A percentile compares a stretch with the other conserved stretches of the same genome.
Evolutionary conservation across 345 rosid species (phyloP).

Genomic region (Lenwebbia sp.): DNA sequence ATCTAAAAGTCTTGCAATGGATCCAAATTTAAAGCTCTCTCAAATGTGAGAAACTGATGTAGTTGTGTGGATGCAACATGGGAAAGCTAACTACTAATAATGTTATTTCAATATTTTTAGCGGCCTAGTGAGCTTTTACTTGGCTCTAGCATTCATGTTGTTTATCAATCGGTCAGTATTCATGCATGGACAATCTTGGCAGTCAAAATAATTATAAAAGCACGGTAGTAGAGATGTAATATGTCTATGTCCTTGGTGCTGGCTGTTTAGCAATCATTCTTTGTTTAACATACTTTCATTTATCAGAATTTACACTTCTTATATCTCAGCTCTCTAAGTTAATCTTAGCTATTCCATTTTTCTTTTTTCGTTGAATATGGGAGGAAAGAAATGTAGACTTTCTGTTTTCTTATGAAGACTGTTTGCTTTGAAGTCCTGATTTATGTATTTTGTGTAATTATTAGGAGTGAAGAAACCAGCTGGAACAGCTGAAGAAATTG

Average conservation of each 20-base stretch:
- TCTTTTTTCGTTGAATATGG: background rate
- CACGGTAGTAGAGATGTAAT: background rate
- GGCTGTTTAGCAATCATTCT: background rate
- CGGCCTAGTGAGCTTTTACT: background rate
- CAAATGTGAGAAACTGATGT: background rate
- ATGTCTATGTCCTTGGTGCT: background rate
- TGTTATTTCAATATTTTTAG: background rate
- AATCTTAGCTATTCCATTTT: background rate
- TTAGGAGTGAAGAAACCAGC: constrained; percentile 90
- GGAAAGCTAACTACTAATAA: background rate
- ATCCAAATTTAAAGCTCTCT: background rate
- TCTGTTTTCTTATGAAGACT: background rate
- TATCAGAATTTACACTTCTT: background rate
- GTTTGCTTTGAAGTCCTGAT: background rate
- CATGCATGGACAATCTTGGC: background rate
- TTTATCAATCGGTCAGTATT: background rate
- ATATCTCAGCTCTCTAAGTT: background rate
- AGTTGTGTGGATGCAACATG: background rate
- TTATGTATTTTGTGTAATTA: background rate
- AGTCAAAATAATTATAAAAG: background rate
- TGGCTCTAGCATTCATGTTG: background rate
- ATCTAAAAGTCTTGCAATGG: background rate
- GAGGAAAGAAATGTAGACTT: background rate
- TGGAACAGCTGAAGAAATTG: constrained; percentile 89
- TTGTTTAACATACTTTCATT: background rate